A percentile compares a stretch with the other conserved stretches of the same genome.
Conservation (phyloP, 495 filamentous ascomycete species). For the Daldinia bambusicola region DNA sequence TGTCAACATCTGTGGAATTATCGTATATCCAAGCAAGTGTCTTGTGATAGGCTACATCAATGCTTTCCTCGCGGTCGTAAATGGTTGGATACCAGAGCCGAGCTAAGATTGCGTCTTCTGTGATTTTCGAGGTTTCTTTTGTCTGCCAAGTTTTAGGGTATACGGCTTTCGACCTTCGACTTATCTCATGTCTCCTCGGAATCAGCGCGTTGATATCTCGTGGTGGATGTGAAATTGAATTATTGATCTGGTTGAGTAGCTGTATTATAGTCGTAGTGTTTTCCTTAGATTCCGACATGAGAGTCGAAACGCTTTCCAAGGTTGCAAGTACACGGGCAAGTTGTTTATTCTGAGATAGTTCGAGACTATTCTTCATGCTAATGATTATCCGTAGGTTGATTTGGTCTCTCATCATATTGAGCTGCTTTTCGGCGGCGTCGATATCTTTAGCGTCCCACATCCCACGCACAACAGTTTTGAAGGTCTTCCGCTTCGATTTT, state of each 20-base stretch:
- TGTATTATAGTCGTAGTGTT: no score
- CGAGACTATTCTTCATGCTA: neutral
- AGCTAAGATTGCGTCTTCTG: conserved; percentile 32
- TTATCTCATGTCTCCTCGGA: no score
- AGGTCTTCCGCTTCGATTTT: conserved; percentile 6
- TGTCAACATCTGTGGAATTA: no score
- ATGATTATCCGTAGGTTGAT: no score
- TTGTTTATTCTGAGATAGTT: conserved; percentile 1
- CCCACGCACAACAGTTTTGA: conserved; percentile 4
- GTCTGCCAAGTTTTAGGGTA: neutral
- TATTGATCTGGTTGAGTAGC: no score
- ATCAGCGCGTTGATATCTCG: no score
- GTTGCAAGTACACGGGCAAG: conserved; percentile 3
- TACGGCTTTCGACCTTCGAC: no score
- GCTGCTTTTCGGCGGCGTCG: conserved; percentile 13
- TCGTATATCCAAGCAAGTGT: conserved; percentile 43
- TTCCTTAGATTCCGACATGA: neutral
- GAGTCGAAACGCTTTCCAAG: neutral
- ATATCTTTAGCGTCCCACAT: conserved; percentile 28
- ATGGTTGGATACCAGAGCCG: conserved; percentile 41
- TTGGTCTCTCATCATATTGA: neutral
- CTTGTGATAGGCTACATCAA: conserved; percentile 32
- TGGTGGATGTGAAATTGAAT: no score
- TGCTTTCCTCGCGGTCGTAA: conserved; percentile 41
- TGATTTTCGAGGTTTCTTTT: neutral